Evolutionary conservation across 2,329 filamentous ascomycete genomes (phyloP), one percentile per base, ranked within the genome.

Genomic region (Didymella arachidicola): DNA sequence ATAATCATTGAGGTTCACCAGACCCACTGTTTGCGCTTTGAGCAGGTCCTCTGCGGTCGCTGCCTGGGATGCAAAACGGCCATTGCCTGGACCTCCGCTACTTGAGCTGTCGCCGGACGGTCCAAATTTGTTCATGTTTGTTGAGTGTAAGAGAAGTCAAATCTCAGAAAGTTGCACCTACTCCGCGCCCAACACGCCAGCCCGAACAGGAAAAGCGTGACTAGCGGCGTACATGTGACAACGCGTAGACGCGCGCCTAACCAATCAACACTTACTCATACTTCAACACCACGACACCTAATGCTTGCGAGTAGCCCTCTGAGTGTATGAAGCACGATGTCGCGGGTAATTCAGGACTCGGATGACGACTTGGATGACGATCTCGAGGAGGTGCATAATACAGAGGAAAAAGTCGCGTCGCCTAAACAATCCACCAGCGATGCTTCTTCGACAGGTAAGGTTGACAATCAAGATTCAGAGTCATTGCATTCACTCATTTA

Each of bases 1-100:
- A 77, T 96, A 98, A 75, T 98, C 95, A 65, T 91, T 92, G 42
- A 97, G 88, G 57, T 91, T 87, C 52, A 98, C 94, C 2, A 99
- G 88, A 39, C 95, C 95, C 65, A 97, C 93, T 0, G 92, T 96
- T 72, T 92, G 88, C 53, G 87, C 91, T 60, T 94, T 94, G 46
- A 97, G 84, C 14, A 92, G 83, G 72, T 97, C 89, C 76, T 94
- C 87, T 1, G 91, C 90, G 1, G 90, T 90, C 66, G 89, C 84
- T 63, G 88, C 89, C 72, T 93, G 90, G 41, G 89, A 83, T 1
- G 88, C 89, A 78, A 96, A 97, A 61, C 89, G 87, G 14, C 80
- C 78, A 55, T 80, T 39, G 74, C 81, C 27, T n/a, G 72, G 59
- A 2, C 54, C 65, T 29, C 64, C 63, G 34, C 59, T 66, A 47